A percentile compares a stretch with the other conserved stretches of the same genome.
phyloP scores from a whole-genome alignment of 148 eudicot genomes.

The Spergularia marina region DNA sequence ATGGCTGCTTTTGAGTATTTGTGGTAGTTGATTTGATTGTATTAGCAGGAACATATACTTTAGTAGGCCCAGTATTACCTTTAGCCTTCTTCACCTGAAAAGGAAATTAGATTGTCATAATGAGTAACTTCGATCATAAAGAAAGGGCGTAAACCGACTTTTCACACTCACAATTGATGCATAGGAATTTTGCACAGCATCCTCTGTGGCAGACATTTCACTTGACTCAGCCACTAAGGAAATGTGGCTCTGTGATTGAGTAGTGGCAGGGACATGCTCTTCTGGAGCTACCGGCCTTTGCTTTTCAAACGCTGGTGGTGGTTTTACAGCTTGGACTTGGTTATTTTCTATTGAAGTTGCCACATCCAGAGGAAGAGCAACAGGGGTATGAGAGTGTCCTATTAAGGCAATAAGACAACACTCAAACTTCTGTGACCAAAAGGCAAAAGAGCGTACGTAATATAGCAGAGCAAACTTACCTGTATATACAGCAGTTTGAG shows the following conservation, averaged over 20 bases:
- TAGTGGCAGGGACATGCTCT: constrained; percentile 27
- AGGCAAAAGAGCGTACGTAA: neutral
- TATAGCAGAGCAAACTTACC: constrained; percentile 28
- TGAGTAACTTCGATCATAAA: neutral
- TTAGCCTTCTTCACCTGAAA: constrained; percentile 30
- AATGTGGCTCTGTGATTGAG: constrained; percentile 36
- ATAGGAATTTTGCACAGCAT: constrained; percentile 59
- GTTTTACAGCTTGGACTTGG: constrained; percentile 32
- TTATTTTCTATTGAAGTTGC: constrained; percentile 31
- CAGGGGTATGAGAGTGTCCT: constrained; percentile 34
- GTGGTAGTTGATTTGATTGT: constrained; percentile 31
- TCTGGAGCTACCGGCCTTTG: constrained; percentile 26
- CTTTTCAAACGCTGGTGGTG: constrained; percentile 27
- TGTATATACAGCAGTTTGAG: constrained; percentile 30
- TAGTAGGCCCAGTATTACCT: constrained; percentile 37
- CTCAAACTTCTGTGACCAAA: neutral
- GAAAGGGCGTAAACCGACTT: constrained; percentile 4
- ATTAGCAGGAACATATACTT: constrained; percentile 54
- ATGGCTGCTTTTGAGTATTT: constrained; percentile 34
- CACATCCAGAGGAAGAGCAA: constrained; percentile 27
- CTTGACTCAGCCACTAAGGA: constrained; percentile 31
- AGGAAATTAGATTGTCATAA: neutral
- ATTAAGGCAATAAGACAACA: neutral
- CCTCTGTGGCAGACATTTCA: constrained; percentile 38
- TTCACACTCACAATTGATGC: constrained; percentile 56